A percentile compares a stretch with the other conserved stretches of the same genome.
phyloP scores from a whole-genome alignment of 495 filamentous ascomycete species.

The Daldinia concentrica region DNA sequence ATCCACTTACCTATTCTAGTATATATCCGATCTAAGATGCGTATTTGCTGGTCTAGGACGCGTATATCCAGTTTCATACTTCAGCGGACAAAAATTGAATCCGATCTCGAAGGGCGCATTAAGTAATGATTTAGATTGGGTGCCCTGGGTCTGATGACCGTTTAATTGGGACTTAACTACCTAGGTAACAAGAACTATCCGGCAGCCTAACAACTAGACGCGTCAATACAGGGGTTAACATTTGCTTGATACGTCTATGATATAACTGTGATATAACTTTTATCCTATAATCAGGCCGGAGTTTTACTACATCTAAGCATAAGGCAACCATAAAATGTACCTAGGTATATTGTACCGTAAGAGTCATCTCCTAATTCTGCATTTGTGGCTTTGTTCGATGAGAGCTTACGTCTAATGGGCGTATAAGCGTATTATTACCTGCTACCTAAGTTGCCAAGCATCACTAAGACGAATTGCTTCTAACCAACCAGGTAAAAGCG shows the following conservation, averaged over 20 bases:
- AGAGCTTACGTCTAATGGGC: neutral
- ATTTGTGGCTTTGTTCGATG: neutral
- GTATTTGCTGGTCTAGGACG: constrained; percentile 13
- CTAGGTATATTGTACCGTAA: neutral
- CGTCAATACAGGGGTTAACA: neutral
- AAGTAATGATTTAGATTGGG: neutral
- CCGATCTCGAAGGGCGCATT: constrained; percentile 25
- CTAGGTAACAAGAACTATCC: neutral
- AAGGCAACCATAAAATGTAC: constrained; percentile 6
- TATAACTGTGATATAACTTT: neutral
- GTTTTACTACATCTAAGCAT: neutral
- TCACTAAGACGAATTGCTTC: neutral
- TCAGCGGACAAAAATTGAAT: neutral
- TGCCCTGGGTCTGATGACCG: neutral
- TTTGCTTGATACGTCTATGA: neutral
- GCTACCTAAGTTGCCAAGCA: constrained; percentile 1
- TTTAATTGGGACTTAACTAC: constrained; percentile 1
- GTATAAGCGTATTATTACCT: neutral
- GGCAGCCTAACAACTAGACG: constrained; percentile 12
- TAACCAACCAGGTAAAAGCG: constrained; percentile 10
- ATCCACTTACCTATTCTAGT: neutral
- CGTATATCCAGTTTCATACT: constrained; percentile 6
- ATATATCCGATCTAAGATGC: neutral
- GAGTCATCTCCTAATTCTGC: neutral
- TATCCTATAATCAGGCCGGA: neutral